Percentiles rank a stretch among this genome's conserved stretches.
Evolutionary conservation across 2,329 filamentous ascomycete species (phyloP).

Genomic region (Hypomyces perniciosus): DNA sequence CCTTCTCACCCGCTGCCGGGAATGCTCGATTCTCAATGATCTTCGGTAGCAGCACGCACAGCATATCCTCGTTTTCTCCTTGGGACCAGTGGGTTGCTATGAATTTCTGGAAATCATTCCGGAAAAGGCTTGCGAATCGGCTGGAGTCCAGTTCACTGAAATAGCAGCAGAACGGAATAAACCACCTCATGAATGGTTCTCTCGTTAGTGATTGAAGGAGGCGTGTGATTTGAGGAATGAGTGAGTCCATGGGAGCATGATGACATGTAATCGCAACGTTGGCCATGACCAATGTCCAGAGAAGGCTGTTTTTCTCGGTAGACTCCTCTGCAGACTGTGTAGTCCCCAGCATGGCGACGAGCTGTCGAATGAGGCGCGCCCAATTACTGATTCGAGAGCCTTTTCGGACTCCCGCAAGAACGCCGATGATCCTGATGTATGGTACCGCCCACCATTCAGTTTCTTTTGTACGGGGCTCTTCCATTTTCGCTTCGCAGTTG

Average conservation of each 20-base stretch:
- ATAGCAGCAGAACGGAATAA: conserved; percentile 79
- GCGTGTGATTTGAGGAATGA: conserved; percentile 63
- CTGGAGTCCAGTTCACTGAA: conserved; percentile 67
- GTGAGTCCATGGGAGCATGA: conserved; percentile 69
- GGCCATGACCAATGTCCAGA: conserved; percentile 56
- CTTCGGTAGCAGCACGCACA: conserved; percentile 62
- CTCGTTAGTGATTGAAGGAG: conserved; percentile 60
- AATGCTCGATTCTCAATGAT: conserved; percentile 54
- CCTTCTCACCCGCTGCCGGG: conserved; percentile 44
- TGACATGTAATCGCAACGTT: conserved; percentile 64
- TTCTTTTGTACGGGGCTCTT: conserved; percentile 21
- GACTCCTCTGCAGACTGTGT: conserved; percentile 28
- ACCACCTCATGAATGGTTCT: conserved; percentile 62
- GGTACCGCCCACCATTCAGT: conserved; percentile 38
- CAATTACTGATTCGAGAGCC: conserved; percentile 70
- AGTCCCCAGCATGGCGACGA: conserved; percentile 48
- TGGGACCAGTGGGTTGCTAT: conserved; percentile 68
- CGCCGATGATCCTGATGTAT: conserved; percentile 57
- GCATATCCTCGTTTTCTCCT: conserved; percentile 56
- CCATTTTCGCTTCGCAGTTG: conserved; percentile 33
- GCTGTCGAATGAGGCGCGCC: conserved; percentile 54
- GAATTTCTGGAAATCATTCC: conserved; percentile 79
- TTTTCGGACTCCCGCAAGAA: conserved; percentile 71
- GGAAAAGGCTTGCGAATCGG: conserved; percentile 72
- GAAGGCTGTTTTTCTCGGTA: conserved; percentile 26